phyloP scores from a whole-genome alignment of 2,329 filamentous ascomycete species.

The Trichoderma harzianum region DNA sequence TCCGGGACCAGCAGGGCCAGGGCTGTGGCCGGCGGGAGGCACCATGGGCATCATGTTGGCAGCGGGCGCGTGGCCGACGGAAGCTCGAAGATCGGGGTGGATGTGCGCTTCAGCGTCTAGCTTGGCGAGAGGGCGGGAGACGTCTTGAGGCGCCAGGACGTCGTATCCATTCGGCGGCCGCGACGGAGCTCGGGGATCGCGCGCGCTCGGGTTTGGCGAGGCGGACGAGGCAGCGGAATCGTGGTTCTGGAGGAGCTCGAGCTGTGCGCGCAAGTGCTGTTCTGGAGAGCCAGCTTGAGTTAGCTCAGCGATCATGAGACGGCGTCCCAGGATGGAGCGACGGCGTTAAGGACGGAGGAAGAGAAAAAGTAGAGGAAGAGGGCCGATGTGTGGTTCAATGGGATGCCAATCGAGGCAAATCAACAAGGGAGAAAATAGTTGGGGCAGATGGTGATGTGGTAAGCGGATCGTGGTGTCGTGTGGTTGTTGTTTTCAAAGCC shows the following conservation, averaged over 20 bases:
- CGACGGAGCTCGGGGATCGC: conserved; percentile 31
- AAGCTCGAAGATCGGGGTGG: conserved; percentile 46
- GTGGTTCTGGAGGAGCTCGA: conserved; percentile 43
- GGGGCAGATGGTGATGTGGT: neutral
- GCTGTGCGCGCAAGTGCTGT: conserved; percentile 43
- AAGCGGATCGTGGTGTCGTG: neutral
- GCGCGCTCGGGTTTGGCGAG: conserved; percentile 27
- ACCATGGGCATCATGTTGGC: conserved; percentile 40
- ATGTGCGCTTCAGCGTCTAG: conserved; percentile 45
- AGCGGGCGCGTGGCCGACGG: conserved; percentile 27
- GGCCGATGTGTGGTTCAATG: neutral
- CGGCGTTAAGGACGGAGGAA: neutral
- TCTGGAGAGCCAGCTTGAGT: conserved; percentile 28
- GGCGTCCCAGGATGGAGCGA: neutral
- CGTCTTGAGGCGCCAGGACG: conserved; percentile 37
- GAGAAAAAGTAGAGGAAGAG: neutral
- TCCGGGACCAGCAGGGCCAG: conserved; percentile 27
- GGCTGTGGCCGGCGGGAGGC: conserved; percentile 32
- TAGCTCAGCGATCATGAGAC: neutral
- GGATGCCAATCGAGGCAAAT: neutral
- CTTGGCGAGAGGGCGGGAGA: conserved; percentile 33
- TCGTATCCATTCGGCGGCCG: conserved; percentile 46
- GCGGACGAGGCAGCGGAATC: conserved; percentile 34
- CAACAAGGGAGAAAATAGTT: neutral
- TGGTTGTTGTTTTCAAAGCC: neutral